Percentiles rank a stretch among this genome's conserved stretches.
Conservation (phyloP, 2,329 filamentous ascomycete genomes). For the Tolypocladium guangdongense region DNA sequence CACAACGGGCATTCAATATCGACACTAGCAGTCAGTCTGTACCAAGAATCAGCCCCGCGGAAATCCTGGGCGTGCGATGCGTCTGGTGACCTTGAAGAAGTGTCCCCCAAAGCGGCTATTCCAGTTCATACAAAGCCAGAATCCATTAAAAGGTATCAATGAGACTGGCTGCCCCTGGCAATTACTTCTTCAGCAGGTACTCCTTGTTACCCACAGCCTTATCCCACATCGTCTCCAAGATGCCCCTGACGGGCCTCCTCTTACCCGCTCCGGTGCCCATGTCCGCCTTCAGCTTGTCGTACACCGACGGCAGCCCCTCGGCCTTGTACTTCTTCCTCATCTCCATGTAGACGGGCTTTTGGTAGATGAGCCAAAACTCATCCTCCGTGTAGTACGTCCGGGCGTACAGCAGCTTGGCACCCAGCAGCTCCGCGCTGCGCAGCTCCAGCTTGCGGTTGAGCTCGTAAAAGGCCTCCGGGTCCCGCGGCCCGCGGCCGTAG, state of each 20-base stretch:
- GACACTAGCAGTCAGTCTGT: no score
- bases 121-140: no score
- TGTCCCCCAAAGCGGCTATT: no score
- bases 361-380: constrained; percentile 44
- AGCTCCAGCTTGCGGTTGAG: constrained; percentile 38
- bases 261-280: constrained; percentile 14
- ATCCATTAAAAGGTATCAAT: not conserved
- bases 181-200: constrained; percentile 15
- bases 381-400: constrained; percentile 41
- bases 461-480: constrained; percentile 27
- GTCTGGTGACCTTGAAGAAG: no score
- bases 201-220: constrained; percentile 17
- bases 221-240: constrained; percentile 18
- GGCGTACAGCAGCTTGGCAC: constrained; percentile 46
- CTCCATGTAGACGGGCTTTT: constrained; percentile 34
- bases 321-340: constrained; percentile 39
- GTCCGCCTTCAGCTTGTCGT: constrained; percentile 39
- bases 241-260: constrained; percentile 13
- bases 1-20: no score
- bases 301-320: constrained; percentile 34
- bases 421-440: constrained; percentile 34
- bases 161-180: no score
- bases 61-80: no score
- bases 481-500: constrained; percentile 28
- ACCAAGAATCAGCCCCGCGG: no score